phyloP scores from a whole-genome alignment of 169 alveolate species.

The Plasmodium knowlesi region DNA sequence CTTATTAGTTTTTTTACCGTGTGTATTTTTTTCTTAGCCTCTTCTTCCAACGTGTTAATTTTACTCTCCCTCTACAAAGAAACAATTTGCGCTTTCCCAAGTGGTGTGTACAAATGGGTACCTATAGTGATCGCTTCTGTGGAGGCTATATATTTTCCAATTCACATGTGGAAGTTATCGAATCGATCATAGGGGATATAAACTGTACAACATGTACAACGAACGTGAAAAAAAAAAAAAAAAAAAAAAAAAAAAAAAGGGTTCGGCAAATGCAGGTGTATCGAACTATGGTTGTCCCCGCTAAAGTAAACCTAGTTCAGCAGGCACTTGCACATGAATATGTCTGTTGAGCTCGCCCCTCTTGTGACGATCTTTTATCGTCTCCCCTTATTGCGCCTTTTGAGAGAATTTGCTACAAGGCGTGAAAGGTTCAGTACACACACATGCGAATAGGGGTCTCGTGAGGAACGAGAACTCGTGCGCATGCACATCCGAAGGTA shows the following conservation, averaged over 20 bases:
- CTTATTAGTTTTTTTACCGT: background rate
- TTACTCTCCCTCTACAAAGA: background rate
- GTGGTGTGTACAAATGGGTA: background rate
- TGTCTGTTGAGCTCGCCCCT: background rate
- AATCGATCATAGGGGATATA: background rate
- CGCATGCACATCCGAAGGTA: background rate
- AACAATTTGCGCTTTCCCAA: background rate
- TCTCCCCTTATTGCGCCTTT: background rate
- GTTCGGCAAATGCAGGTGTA: background rate
- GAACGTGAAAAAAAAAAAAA: background rate
- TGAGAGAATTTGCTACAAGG: background rate
- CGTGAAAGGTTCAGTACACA: background rate
- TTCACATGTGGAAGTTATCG: background rate
- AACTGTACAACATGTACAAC: background rate
- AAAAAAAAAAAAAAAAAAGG: background rate
- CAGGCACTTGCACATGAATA: background rate
- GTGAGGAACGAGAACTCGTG: background rate
- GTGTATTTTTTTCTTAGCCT: background rate
- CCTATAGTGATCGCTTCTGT: background rate
- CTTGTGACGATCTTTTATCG: background rate
- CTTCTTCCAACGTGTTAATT: background rate
- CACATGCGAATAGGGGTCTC: background rate
- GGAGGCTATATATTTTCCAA: background rate
- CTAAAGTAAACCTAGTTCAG: background rate
- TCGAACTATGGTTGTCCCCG: background rate